Conservation (phyloP, 208 protist species). For the Trypanosoma lewisi region DNA sequence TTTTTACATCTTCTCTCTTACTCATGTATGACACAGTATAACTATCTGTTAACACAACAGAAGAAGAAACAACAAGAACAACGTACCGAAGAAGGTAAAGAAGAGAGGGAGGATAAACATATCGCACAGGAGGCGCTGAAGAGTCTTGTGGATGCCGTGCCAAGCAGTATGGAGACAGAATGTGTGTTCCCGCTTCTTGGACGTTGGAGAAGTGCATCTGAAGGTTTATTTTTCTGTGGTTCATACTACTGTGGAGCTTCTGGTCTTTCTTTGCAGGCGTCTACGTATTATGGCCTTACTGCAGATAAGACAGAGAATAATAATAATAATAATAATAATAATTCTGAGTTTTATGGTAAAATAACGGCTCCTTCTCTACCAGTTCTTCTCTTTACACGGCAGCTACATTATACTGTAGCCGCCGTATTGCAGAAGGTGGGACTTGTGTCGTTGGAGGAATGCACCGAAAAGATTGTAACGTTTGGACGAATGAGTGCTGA, state of each 20-base stretch:
- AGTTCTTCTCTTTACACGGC: constrained; percentile 41
- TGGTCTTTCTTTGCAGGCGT: constrained; percentile 17
- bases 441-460: constrained; percentile 38
- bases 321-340: not conserved
- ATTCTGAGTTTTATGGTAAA: not conserved
- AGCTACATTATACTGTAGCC: constrained; percentile 42
- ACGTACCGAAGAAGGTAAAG: too few relatives aligned
- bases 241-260: constrained; percentile 36
- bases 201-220: constrained; percentile 13
- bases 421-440: constrained; percentile 48
- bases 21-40: constrained; percentile 43
- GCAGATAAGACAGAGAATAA: not conserved
- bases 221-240: constrained; percentile 53
- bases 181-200: constrained; percentile 24
- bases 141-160: not conserved
- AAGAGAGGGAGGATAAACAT: too few relatives aligned
- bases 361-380: constrained; percentile 23
- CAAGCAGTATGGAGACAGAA: not conserved
- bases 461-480: constrained; percentile 35
- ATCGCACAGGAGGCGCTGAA: constrained; percentile 15
- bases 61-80: constrained; percentile 2
- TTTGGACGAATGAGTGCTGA: constrained; percentile 27
- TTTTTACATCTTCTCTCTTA: constrained; percentile 30
- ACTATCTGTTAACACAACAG: constrained; percentile 5
- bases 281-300: not conserved